phyloP scores from a whole-genome alignment of 352 stramenopile species.

The Thalassiosira livingstoniorum region DNA sequence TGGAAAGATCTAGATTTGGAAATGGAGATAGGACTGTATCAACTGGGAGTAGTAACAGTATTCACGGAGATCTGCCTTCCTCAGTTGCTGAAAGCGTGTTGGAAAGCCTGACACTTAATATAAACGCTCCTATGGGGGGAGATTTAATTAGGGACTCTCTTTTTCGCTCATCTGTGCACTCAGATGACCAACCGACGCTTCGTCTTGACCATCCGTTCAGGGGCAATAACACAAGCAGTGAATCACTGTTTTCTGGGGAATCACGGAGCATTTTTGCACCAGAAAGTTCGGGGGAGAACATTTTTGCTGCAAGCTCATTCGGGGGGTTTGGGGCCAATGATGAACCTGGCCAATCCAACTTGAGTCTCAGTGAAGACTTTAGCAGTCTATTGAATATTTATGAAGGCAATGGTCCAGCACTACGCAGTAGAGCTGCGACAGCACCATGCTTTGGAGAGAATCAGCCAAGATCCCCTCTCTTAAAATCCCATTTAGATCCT shows the following conservation, averaged over 20 bases:
- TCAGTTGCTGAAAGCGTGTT: conserved; percentile 59
- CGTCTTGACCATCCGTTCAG: conserved; percentile 20
- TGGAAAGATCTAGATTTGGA: conserved; percentile 28
- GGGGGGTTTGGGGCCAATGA: conserved; percentile 32
- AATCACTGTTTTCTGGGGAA: conserved; percentile 44
- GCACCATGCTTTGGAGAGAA: conserved; percentile 47
- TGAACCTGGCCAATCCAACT: conserved; percentile 8
- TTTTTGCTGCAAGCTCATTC: conserved; percentile 53
- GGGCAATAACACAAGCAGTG: conserved; percentile 26
- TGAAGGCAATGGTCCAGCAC: conserved; percentile 23
- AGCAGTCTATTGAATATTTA: conserved; percentile 56
- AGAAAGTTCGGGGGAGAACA: conserved; percentile 19
- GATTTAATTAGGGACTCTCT: conserved; percentile 33
- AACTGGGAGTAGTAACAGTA: conserved; percentile 25
- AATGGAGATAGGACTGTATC: conserved; percentile 35
- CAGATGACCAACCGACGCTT: conserved; percentile 17
- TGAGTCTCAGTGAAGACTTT: conserved; percentile 55
- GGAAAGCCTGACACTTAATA: conserved; percentile 40
- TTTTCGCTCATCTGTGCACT: conserved; percentile 18
- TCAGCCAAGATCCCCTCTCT: conserved; percentile 16
- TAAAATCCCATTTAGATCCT: conserved; percentile 44
- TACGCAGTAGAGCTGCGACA: conserved; percentile 53
- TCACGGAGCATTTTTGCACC: conserved; percentile 37
- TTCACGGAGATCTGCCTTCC: conserved; percentile 54
- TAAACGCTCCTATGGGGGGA: conserved; percentile 20